Conservation (phyloP, 192 early-diverging fungal genomes). For the Coemansia sp. region DNA sequence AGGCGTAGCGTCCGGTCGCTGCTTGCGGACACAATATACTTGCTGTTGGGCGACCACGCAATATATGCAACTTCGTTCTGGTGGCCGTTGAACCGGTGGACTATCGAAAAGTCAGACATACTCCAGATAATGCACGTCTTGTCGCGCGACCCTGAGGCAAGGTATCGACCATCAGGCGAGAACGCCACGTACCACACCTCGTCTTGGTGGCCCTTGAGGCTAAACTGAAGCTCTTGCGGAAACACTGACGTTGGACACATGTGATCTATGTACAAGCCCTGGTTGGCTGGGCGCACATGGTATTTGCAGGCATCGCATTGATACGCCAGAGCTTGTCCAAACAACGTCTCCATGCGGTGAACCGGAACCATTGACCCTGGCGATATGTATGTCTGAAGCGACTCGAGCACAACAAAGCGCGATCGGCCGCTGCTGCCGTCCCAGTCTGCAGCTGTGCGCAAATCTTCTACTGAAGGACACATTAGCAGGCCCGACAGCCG, state of each 20-base stretch:
- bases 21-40: slow-evolving; percentile 72
- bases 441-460: slow-evolving; percentile 72
- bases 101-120: slow-evolving; percentile 55
- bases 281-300: slow-evolving; percentile 55
- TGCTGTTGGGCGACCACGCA: slow-evolving; percentile 89
- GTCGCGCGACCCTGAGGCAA: slow-evolving; percentile 93
- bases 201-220: slow-evolving; percentile 74
- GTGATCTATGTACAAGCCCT: slow-evolving; percentile 50
- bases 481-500: slow-evolving; percentile 59
- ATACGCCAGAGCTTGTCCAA: slow-evolving; percentile 74
- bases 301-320: slow-evolving; percentile 81
- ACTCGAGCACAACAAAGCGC: slow-evolving; percentile 34
- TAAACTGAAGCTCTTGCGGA: slow-evolving; percentile 50
- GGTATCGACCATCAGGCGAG: slow-evolving; percentile 79
- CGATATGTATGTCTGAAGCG: slow-evolving; percentile 66
- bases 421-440: slow-evolving; percentile 68
- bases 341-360: slow-evolving; percentile 76
- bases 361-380: slow-evolving; percentile 85
- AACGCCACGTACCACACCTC: slow-evolving; percentile 97
- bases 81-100: slow-evolving; percentile 59
- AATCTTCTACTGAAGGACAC: slow-evolving; percentile 56
- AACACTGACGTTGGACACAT: slow-evolving; percentile 34
- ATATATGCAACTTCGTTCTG: slow-evolving; percentile 73
- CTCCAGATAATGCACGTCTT: slow-evolving; percentile 87
- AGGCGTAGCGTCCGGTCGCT: slow-evolving; percentile 76